Conservation (phyloP, 2,329 filamentous ascomycete species). For the Colletotrichum salicis region DNA sequence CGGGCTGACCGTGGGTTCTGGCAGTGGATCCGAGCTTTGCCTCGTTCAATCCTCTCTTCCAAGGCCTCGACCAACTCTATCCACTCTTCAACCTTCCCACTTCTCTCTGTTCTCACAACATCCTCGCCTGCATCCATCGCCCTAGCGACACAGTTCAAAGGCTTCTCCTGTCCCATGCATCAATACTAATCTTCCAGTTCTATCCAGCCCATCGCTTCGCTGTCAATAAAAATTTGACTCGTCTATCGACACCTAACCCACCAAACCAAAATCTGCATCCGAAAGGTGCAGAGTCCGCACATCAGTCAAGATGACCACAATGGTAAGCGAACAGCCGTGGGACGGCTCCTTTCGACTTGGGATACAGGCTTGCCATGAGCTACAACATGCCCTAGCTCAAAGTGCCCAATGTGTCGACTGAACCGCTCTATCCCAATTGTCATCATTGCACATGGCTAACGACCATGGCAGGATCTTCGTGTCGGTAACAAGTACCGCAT, state of each 20-base stretch:
- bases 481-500: constrained; percentile 99
- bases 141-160: constrained; percentile 5
- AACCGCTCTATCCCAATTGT: background rate
- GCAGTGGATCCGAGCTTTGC: constrained; percentile 26
- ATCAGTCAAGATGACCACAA: constrained; percentile 59
- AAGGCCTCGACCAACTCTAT: constrained; percentile 15
- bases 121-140: constrained; percentile 32
- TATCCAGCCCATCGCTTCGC: background rate
- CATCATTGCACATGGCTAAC: constrained; percentile 36
- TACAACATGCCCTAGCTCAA: background rate
- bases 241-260: constrained; percentile 8
- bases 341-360: background rate
- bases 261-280: constrained; percentile 1
- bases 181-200: background rate
- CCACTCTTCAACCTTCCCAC: constrained; percentile 33
- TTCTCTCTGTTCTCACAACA: constrained; percentile 36
- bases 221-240: background rate
- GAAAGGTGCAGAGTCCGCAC: constrained; percentile 34
- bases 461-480: constrained; percentile 81
- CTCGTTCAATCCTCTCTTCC: constrained; percentile 23
- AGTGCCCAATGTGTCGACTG: background rate
- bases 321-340: constrained; percentile 51
- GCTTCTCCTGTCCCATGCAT: constrained; percentile 1
- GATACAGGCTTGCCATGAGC: background rate
- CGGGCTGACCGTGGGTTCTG: constrained; percentile 14